Conservation (phyloP, 345 rosid species). For the Salix dunnii region DNA sequence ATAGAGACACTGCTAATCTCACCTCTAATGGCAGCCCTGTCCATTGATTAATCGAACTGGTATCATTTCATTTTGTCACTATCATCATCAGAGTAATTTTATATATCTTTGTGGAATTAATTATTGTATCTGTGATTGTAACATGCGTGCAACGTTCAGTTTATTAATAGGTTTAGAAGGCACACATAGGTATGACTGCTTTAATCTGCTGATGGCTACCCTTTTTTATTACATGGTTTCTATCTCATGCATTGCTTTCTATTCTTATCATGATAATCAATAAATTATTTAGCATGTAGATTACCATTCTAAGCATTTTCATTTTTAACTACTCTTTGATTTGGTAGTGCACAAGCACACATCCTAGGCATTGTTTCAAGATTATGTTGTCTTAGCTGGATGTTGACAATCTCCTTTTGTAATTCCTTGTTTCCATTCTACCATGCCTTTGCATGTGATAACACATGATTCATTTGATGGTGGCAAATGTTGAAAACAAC, state of each 20-base stretch:
- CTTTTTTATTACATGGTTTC: neutral
- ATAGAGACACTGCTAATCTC: slow-evolving; percentile 67
- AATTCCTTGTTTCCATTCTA: neutral
- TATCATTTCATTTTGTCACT: neutral
- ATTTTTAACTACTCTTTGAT: neutral
- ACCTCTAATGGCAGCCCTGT: slow-evolving; percentile 98
- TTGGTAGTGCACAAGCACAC: neutral
- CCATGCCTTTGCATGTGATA: neutral
- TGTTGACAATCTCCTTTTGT: neutral
- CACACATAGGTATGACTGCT: slow-evolving; percentile 65
- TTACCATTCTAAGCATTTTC: neutral
- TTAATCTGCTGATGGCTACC: neutral
- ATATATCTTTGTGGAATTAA: too few species aligned
- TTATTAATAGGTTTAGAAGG: slow-evolving; percentile 51
- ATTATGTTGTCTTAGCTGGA: neutral
- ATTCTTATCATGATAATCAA: neutral
- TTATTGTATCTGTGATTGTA: too few species aligned
- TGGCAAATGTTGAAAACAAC: neutral
- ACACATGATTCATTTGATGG: neutral
- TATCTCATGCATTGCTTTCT: neutral
- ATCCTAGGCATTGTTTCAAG: neutral
- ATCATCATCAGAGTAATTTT: too few species aligned
- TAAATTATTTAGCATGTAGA: neutral
- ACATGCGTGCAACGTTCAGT: too few species aligned
- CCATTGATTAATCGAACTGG: slow-evolving; percentile 88